phyloP scores from a whole-genome alignment of 192 early-diverging fungal genomes.

The Umbelopsis sp. region DNA sequence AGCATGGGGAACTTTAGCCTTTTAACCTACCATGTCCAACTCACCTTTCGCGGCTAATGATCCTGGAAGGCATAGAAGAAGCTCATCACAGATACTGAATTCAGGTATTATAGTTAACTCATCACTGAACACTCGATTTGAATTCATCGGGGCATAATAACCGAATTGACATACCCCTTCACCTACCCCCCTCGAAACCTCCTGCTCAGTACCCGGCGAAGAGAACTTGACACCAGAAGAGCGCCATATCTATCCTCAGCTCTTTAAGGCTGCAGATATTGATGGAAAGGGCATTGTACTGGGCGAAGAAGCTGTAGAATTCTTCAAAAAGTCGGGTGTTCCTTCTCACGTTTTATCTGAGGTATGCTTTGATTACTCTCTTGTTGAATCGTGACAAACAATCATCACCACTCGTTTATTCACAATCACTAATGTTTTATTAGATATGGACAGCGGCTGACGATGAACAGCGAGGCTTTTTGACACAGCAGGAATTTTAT shows the following conservation, averaged over 20 bases:
- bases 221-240: constrained; percentile 55
- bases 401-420: neutral
- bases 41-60: constrained; percentile 3
- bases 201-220: neutral
- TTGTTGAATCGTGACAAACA: neutral
- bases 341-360: constrained; percentile 57
- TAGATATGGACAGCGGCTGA: constrained; percentile 87
- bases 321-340: constrained; percentile 68
- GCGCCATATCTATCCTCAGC: constrained; percentile 55
- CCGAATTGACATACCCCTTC: neutral
- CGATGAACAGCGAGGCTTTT: constrained; percentile 74
- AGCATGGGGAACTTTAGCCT: neutral
- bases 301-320: constrained; percentile 68
- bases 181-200: neutral
- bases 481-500: constrained; percentile 77
- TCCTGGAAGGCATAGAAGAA: constrained; percentile 3
- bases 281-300: constrained; percentile 65
- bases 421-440: neutral
- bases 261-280: constrained; percentile 65
- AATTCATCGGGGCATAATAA: neutral
- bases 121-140: neutral
- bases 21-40: neutral
- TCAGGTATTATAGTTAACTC: neutral
- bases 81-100: neutral
- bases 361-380: constrained; percentile 27